A percentile compares a stretch with the other conserved stretches of the same genome.
These are phyloP conservation scores for Serendipita sp. DNA, from an alignment of 768 basidiomycete species.

Conservation along the genomic window DNA sequence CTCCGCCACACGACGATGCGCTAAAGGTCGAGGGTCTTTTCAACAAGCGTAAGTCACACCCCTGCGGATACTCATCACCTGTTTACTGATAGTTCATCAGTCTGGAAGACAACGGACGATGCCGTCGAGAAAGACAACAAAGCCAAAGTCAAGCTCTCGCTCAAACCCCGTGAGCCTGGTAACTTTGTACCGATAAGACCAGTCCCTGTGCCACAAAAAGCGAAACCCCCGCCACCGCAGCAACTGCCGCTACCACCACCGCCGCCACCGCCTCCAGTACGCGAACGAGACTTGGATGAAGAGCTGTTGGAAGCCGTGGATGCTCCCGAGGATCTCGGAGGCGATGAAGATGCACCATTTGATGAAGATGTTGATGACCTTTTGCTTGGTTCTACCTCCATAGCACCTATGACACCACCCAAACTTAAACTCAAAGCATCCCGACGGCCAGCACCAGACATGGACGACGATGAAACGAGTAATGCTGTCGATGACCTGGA, in stretches of 20 bases:
- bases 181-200: no score
- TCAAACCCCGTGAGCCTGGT: conserved; percentile 5
- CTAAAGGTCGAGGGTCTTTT: conserved; percentile 64
- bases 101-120: conserved; percentile 10
- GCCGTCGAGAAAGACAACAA: conserved; percentile 1
- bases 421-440: conserved; percentile 41
- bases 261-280: conserved; percentile 8
- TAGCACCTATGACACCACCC: conserved; percentile 27
- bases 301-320: conserved; percentile 5
- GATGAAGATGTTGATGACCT: conserved; percentile 9
- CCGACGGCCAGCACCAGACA: background rate
- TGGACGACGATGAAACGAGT: background rate
- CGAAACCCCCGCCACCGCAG: conserved; percentile 14
- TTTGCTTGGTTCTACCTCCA: conserved; percentile 13
- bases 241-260: conserved; percentile 14
- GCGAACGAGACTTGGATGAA: conserved; percentile 6
- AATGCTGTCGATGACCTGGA: conserved; percentile 7
- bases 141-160: background rate
- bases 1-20: conserved; percentile 60
- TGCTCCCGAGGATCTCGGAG: conserved; percentile 7
- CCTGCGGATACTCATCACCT: background rate
- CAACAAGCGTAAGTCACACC: conserved; percentile 52
- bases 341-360: conserved; percentile 1
- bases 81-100: background rate
- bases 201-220: conserved; percentile 11